Evolutionary conservation across 768 basidiomycete genomes (phyloP).

Genomic region (Imleria badia): DNA sequence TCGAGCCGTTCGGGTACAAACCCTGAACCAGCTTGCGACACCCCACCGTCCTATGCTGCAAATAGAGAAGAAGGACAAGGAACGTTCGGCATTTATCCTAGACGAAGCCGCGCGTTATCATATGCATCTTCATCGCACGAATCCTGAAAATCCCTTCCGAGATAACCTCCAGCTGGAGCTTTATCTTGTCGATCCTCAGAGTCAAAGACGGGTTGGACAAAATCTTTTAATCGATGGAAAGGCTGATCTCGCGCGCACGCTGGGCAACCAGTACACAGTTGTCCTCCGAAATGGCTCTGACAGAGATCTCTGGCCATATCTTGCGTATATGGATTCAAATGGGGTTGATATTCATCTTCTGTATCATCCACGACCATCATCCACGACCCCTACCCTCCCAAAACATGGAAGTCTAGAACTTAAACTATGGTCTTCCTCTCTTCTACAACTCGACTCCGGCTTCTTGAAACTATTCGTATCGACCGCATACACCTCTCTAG

Average conservation of each 20-base stretch:
- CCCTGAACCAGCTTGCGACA: constrained; percentile 43
- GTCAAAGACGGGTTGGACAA: constrained; percentile 42
- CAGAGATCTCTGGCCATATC: constrained; percentile 59
- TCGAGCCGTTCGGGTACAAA: constrained; percentile 42
- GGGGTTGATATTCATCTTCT: constrained; percentile 53
- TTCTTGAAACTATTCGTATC: constrained; percentile 62
- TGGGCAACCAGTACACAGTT: constrained; percentile 45
- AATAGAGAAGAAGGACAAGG: constrained; percentile 37
- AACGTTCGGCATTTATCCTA: constrained; percentile 41
- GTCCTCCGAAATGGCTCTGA: constrained; percentile 50
- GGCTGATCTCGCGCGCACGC: constrained; percentile 46
- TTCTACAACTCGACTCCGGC: constrained; percentile 43
- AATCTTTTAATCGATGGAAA: constrained; percentile 50
- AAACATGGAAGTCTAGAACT: constrained; percentile 40
- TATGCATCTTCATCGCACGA: constrained; percentile 53
- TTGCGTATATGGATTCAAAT: constrained; percentile 60
- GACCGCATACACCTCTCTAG: constrained; percentile 48
- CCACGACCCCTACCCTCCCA: constrained; percentile 43
- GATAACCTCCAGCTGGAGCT: constrained; percentile 54
- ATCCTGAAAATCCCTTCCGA: constrained; percentile 46
- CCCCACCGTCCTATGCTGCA: constrained; percentile 37
- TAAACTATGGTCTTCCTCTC: constrained; percentile 41
- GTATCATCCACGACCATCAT: constrained; percentile 48
- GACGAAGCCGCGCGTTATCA: constrained; percentile 61
- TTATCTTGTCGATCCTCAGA: constrained; percentile 45